A percentile compares a stretch with the other conserved stretches of the same genome.
These are phyloP conservation scores for Silybum marianum DNA, from an alignment of 129 eudicot species.

Conservation along the genomic window DNA sequence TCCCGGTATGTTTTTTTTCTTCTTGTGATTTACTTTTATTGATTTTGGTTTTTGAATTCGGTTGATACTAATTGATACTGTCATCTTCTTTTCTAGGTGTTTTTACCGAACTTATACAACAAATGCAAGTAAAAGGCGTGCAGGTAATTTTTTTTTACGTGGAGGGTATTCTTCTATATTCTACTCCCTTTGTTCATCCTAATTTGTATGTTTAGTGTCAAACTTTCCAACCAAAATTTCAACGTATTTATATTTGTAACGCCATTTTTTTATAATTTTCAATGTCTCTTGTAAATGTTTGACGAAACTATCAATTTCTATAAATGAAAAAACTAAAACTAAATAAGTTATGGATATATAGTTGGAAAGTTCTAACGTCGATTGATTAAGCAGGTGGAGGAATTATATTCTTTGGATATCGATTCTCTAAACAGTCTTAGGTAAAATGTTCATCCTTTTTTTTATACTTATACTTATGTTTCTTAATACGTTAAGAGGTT, in stretches of 20 bases:
- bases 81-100: slow-evolving; percentile 61
- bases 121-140: slow-evolving; percentile 98
- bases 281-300: slow-evolving; percentile 13
- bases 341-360: slow-evolving; percentile 2
- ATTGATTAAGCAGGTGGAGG: slow-evolving; percentile 77
- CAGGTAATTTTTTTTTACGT: slow-evolving; percentile 64
- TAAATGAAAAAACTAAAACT: neutral
- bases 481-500: neutral
- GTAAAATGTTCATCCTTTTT: slow-evolving; percentile 34
- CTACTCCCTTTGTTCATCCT: slow-evolving; percentile 8
- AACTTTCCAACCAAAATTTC: neutral
- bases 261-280: neutral
- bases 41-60: neutral
- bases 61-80: slow-evolving; percentile 3
- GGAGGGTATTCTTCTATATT: neutral
- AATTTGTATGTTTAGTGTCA: neutral
- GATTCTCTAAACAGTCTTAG: slow-evolving; percentile 85
- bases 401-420: slow-evolving; percentile 90
- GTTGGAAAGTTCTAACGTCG: slow-evolving; percentile 1
- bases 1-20: slow-evolving; percentile 62
- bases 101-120: slow-evolving; percentile 93
- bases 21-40: neutral
- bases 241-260: neutral
- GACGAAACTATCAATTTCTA: neutral
- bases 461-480: neutral